Percentiles rank a stretch among this genome's conserved stretches.
Evolutionary conservation across 306 rosid genomes (phyloP).

Genomic region (Vicia faba): DNA sequence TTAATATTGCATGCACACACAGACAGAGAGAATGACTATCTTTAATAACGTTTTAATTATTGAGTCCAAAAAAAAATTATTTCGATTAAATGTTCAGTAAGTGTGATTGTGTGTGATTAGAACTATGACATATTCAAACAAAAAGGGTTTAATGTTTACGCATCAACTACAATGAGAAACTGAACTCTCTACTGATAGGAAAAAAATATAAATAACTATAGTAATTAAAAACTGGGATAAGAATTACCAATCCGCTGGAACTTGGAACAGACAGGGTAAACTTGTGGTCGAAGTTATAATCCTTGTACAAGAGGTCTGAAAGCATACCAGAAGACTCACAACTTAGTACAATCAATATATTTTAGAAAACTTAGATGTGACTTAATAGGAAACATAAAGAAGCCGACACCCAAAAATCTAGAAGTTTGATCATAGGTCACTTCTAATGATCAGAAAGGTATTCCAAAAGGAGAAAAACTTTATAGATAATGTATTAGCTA

Average conservation of each 20-base stretch:
- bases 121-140: constrained; percentile 13
- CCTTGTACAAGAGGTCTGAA: constrained; percentile 88
- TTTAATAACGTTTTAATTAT: background rate
- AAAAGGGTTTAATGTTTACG: constrained; percentile 14
- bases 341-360: background rate
- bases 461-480: background rate
- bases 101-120: background rate
- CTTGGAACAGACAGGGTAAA: constrained; percentile 67
- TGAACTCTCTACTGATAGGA: constrained; percentile 5
- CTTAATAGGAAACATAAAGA: constrained; percentile 28
- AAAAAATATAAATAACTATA: background rate
- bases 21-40: background rate
- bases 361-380: constrained; percentile 22
- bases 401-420: background rate
- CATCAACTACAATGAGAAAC: constrained; percentile 16
- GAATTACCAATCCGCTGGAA: constrained; percentile 75
- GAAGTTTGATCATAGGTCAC: constrained; percentile 12
- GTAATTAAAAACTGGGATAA: constrained; percentile 16
- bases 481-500: background rate
- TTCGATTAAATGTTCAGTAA: no score
- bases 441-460: background rate
- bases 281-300: constrained; percentile 85
- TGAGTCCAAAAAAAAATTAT: no score
- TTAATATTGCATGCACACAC: background rate
- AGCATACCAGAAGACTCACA: background rate